These are phyloP conservation scores for Fraxinus dipetala DNA, from an alignment of 305 asterid genomes.

Conservation along the genomic window DNA sequence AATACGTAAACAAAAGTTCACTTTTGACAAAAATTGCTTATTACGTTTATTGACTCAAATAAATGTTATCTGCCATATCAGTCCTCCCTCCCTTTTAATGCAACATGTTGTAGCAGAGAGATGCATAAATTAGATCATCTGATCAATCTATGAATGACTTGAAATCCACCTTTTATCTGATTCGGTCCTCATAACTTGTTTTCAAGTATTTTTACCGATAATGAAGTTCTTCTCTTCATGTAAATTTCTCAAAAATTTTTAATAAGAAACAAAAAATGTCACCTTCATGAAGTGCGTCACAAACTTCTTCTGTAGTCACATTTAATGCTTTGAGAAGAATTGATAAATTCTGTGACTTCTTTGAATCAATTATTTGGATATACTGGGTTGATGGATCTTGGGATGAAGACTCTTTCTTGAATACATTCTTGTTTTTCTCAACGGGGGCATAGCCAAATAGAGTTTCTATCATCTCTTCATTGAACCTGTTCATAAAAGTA, in stretches of 20 bases:
- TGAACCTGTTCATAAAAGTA: conserved; percentile 57
- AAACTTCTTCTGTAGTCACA: conserved; percentile 94
- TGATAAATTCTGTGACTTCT: conserved; percentile 85
- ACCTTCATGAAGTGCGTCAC: conserved; percentile 94
- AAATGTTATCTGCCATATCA: background rate
- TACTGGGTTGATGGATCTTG: conserved; percentile 47
- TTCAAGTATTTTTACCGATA: conserved; percentile 8
- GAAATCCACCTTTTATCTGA: background rate
- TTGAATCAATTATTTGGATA: conserved; percentile 75
- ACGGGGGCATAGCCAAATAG: conserved; percentile 77
- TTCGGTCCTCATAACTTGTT: background rate
- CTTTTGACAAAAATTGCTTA: background rate
- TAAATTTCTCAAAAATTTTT: background rate
- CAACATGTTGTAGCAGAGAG: background rate
- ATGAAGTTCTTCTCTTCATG: conserved; percentile 15
- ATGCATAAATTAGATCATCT: background rate
- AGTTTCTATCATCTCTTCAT: conserved; percentile 90
- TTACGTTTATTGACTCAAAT: background rate
- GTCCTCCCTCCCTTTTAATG: background rate
- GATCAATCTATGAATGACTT: background rate
- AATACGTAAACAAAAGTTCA: background rate
- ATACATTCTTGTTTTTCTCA: conserved; percentile 50
- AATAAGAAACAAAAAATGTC: conserved; percentile 13
- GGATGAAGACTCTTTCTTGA: conserved; percentile 47
- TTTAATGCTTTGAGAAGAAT: conserved; percentile 87